A percentile compares a stretch with the other conserved stretches of the same genome.
These are phyloP conservation scores for Fusarium buxicola DNA, from an alignment of 2,329 filamentous ascomycete species.

Conservation along the genomic window DNA sequence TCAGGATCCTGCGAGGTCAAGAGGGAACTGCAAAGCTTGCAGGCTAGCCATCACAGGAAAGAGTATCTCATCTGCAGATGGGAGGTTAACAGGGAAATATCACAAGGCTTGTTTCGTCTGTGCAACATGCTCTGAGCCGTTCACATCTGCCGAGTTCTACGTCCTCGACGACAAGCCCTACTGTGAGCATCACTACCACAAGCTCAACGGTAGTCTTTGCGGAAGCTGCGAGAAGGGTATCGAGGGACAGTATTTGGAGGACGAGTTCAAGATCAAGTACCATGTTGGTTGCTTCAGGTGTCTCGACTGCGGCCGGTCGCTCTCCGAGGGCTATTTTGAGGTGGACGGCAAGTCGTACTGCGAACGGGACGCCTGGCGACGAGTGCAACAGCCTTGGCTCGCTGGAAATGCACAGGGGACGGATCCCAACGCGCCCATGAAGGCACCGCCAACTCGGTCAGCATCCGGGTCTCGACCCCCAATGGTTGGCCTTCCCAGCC, in stretches of 20 bases:
- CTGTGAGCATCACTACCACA: conserved; percentile 92
- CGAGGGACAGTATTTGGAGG: conserved; percentile 93
- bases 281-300: conserved; percentile 91
- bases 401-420: conserved; percentile 5
- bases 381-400: conserved; percentile 54
- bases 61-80: conserved; percentile 93
- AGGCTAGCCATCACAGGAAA: conserved; percentile 83
- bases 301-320: conserved; percentile 76
- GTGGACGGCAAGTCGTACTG: conserved; percentile 84
- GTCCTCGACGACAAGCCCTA: conserved; percentile 89
- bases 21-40: conserved; percentile 88
- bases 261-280: conserved; percentile 80
- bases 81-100: conserved; percentile 90
- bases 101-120: conserved; percentile 97
- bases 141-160: conserved; percentile 91
- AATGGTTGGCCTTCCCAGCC: conserved; percentile 43
- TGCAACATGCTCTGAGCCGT: conserved; percentile 82
- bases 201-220: conserved; percentile 89
- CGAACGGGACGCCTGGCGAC: conserved; percentile 82
- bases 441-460: conserved; percentile 29
- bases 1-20: conserved; percentile 60
- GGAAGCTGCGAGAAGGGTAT: conserved; percentile 84
- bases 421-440: conserved; percentile 30
- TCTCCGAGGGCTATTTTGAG: conserved; percentile 92
- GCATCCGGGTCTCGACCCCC: conserved; percentile 40